A percentile compares a stretch with the other conserved stretches of the same genome.
These are phyloP conservation scores for Mariannaea sp. DNA, from an alignment of 2,329 filamentous ascomycete species.

Conservation along the genomic window DNA sequence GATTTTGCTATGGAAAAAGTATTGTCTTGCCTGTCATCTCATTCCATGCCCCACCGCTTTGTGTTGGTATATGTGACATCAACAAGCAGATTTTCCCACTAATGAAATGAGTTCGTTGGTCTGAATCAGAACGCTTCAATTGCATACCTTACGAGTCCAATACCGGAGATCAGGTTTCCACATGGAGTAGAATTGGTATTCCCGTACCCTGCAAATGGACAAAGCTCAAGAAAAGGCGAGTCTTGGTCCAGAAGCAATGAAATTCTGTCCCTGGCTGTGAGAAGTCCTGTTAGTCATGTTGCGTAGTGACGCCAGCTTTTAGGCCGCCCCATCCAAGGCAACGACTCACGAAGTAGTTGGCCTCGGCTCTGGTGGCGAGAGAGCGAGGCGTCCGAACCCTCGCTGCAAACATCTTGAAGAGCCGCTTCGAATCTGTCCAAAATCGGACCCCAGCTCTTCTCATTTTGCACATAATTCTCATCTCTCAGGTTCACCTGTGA, in stretches of 20 bases:
- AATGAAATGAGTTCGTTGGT: conserved; percentile 22
- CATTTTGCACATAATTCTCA: conserved; percentile 4
- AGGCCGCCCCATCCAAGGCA: not conserved
- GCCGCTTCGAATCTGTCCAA: conserved; percentile 38
- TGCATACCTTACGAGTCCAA: conserved; percentile 35
- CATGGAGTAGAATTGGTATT: conserved; percentile 43
- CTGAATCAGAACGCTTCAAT: not conserved
- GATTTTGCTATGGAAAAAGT: not conserved
- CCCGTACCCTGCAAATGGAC: conserved; percentile 43
- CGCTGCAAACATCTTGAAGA: conserved; percentile 36
- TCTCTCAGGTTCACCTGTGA: conserved; percentile 9
- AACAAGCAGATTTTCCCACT: conserved; percentile 45
- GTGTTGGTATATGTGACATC: conserved; percentile 48
- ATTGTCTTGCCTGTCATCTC: conserved; percentile 41
- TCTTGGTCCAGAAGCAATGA: conserved; percentile 44
- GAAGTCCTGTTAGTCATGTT: too few relatives aligned
- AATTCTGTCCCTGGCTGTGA: conserved; percentile 45
- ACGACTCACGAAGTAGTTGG: conserved; percentile 24
- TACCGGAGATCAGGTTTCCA: conserved; percentile 45
- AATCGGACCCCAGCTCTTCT: conserved; percentile 8
- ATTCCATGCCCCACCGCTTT: conserved; percentile 51
- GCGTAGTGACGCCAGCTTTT: too few relatives aligned
- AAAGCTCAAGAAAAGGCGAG: conserved; percentile 47
- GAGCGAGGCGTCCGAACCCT: conserved; percentile 40
- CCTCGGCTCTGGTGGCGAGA: conserved; percentile 30